A percentile compares a stretch with the other conserved stretches of the same genome.
phyloP scores from a whole-genome alignment of 371 early-diverging fungal species.

The Syncephalastrum monosporum region DNA sequence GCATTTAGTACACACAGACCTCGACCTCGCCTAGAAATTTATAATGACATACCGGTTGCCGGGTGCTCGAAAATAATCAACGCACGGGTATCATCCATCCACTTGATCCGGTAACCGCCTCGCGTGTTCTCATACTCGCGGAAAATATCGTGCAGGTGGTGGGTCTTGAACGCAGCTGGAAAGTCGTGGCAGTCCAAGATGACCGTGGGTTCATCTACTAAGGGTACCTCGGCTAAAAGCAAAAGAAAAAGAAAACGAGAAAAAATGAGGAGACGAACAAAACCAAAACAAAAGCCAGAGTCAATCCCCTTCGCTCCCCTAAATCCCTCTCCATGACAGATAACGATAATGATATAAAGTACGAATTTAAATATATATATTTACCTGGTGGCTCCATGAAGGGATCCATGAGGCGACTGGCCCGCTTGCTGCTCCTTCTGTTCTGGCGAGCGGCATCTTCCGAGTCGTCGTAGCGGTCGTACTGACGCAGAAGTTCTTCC shows the following conservation, averaged over 20 bases:
- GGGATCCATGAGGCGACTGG: slow-evolving; percentile 42
- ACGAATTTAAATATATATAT: neutral
- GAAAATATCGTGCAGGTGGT: slow-evolving; percentile 56
- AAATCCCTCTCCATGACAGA: neutral
- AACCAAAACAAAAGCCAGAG: too few species aligned
- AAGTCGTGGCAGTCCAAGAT: slow-evolving; percentile 55
- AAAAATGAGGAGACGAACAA: neutral
- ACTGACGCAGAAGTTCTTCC: slow-evolving; percentile 46
- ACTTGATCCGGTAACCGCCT: slow-evolving; percentile 74
- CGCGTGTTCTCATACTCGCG: slow-evolving; percentile 50
- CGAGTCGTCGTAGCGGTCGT: slow-evolving; percentile 39
- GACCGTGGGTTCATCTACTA: slow-evolving; percentile 43
- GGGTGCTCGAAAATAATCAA: slow-evolving; percentile 69
- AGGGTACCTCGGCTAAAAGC: slow-evolving; percentile 33
- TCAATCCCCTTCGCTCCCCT: neutral
- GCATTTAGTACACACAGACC: too few species aligned
- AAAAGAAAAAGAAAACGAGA: neutral
- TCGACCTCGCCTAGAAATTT: slow-evolving; percentile 16
- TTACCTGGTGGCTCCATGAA: slow-evolving; percentile 41
- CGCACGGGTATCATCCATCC: slow-evolving; percentile 72
- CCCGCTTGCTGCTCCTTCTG: slow-evolving; percentile 30
- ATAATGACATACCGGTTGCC: slow-evolving; percentile 49
- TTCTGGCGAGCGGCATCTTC: slow-evolving; percentile 12
- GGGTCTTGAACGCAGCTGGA: slow-evolving; percentile 49
- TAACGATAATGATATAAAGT: too few species aligned